Evolutionary conservation across 2,329 filamentous ascomycete species (phyloP).

Genomic region (Penicillium sp.): DNA sequence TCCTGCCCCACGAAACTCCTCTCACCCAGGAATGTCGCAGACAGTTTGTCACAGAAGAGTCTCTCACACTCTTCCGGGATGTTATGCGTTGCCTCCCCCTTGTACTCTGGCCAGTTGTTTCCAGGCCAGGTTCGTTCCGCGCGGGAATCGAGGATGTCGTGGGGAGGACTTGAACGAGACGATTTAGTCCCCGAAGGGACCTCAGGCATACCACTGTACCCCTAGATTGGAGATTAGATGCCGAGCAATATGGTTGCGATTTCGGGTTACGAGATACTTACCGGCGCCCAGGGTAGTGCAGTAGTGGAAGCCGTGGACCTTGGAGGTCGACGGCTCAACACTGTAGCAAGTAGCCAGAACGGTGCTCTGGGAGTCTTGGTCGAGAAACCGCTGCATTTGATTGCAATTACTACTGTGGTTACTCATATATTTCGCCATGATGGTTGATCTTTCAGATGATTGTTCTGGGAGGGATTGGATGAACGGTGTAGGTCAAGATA

Average conservation of each 20-base stretch:
- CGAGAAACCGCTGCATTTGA: constrained; percentile 51
- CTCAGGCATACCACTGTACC: constrained; percentile 93
- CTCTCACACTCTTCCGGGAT: constrained; percentile 99
- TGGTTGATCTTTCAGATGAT: constrained; percentile 9
- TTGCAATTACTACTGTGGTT: constrained; percentile 60
- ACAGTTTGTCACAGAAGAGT: constrained; percentile 97
- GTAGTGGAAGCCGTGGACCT: constrained; percentile 81
- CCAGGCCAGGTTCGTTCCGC: constrained; percentile 44
- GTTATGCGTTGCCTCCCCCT: constrained; percentile 87
- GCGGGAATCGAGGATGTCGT: constrained; percentile 62
- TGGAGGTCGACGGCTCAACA: constrained; percentile 60
- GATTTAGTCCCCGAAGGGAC: constrained; percentile 78
- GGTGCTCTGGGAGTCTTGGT: constrained; percentile 50
- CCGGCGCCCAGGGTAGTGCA: constrained; percentile 83
- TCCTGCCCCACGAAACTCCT: constrained; percentile 64
- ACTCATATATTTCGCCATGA: constrained; percentile 51
- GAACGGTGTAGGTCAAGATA: constrained; percentile 2
- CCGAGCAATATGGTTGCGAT: background rate
- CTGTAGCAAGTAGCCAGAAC: constrained; percentile 88
- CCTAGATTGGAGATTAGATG: constrained; percentile 39
- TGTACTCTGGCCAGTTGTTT: constrained; percentile 35
- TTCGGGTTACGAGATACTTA: constrained; percentile 35
- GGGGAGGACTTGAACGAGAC: constrained; percentile 80
- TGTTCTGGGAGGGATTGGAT: constrained; percentile 4
- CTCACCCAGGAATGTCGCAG: constrained; percentile 91